Evolutionary conservation across 768 basidiomycete genomes (phyloP).

Genomic region (Psilocybe azurescens): DNA sequence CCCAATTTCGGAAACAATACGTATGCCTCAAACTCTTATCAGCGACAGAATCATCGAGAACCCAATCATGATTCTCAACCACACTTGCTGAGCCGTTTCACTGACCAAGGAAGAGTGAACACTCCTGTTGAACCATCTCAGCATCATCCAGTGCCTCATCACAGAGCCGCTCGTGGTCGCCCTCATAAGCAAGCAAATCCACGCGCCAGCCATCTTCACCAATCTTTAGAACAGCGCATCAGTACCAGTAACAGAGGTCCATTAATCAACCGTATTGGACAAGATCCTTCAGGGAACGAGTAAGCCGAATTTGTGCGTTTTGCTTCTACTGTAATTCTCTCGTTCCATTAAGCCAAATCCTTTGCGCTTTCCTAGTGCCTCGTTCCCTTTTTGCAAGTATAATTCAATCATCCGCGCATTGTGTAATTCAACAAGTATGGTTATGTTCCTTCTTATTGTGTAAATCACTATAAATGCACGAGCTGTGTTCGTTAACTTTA

Average conservation of each 20-base stretch:
- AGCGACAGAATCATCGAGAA: constrained; percentile 3
- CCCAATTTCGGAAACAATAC: neutral
- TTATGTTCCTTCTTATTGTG: neutral
- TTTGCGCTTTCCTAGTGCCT: neutral
- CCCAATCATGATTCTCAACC: constrained; percentile 11
- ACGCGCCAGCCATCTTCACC: constrained; percentile 6
- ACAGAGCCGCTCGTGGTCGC: constrained; percentile 1
- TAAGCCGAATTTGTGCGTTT: constrained; percentile 9
- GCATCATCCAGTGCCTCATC: neutral
- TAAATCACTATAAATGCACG: neutral
- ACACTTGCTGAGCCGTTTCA: constrained; percentile 22
- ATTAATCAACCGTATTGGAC: constrained; percentile 24
- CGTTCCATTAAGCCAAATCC: neutral
- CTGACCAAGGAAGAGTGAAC: constrained; percentile 3
- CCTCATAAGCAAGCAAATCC: neutral
- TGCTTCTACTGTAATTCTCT: neutral
- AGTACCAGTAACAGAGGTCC: constrained; percentile 13
- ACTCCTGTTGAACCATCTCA: neutral
- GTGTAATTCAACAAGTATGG: neutral
- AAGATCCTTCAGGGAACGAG: neutral
- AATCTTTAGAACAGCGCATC: constrained; percentile 30
- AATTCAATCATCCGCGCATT: neutral
- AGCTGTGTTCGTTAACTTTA: constrained; percentile 1
- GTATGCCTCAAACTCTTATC: neutral
- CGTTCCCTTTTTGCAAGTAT: neutral